Evolutionary conservation across 139 green algal genomes (phyloP).

Genomic region (Micromonas pusilla): DNA sequence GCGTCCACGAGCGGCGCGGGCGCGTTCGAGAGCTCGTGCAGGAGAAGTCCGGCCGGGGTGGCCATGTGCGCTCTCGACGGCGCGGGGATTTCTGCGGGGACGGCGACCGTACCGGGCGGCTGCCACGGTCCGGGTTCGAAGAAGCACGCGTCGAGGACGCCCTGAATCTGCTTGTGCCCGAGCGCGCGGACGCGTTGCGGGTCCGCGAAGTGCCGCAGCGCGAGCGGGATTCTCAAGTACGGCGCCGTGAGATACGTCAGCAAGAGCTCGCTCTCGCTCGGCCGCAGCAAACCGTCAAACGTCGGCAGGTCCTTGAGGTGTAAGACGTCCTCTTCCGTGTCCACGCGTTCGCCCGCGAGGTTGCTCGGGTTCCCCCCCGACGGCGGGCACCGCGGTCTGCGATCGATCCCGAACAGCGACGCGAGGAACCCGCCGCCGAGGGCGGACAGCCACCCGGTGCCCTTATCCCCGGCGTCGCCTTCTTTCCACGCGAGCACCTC

Average conservation of each 20-base stretch:
- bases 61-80: constrained; percentile 22
- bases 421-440: constrained; percentile 18
- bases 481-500: constrained; percentile 13
- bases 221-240: constrained; percentile 27
- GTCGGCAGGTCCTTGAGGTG: constrained; percentile 18
- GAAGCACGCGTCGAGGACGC: constrained; percentile 25
- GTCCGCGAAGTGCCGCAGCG: constrained; percentile 26
- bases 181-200: constrained; percentile 8
- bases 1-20: constrained; percentile 7
- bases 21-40: constrained; percentile 23
- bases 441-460: background rate
- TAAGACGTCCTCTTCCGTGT: constrained; percentile 30
- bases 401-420: background rate
- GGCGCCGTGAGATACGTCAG: constrained; percentile 32
- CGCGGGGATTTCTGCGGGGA: constrained; percentile 21
- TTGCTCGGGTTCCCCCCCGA: constrained; percentile 22
- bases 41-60: constrained; percentile 25
- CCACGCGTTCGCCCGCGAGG: constrained; percentile 14
- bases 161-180: constrained; percentile 11
- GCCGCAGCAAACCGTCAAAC: constrained; percentile 25
- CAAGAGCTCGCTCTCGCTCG: constrained; percentile 29
- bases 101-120: background rate
- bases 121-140: constrained; percentile 33
- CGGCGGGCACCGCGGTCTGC: constrained; percentile 24
- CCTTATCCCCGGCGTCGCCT: background rate